Base-by-base conservation (phyloP, 768 basidiomycete genomes). In the Tricholoma sp. region DNA sequence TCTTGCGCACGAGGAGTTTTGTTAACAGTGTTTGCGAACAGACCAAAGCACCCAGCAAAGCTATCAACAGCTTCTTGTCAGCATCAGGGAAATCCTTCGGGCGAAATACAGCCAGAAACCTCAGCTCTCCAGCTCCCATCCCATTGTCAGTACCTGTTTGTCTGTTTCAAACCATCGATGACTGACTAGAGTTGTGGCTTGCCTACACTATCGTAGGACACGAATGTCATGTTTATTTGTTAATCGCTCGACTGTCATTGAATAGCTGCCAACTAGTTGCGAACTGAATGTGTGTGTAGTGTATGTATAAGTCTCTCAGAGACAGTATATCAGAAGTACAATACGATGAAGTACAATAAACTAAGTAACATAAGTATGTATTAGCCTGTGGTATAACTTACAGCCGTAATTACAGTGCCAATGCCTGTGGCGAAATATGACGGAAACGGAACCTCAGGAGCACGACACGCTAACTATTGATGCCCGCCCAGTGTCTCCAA, bases 401-500 rank as follows among this genome's bases (percentile, higher is more conserved):
- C 24, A 52, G n/a, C 4, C 48, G 34, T 44, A 42, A 57, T 44
- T 34, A 42, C 33, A 11, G 45, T 18, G 18, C 9, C 18, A 50
- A 33, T 51, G 2, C 6, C 39, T 37, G 29, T 31, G 6, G 24
- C 11, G 33, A 24, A 29, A 5, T 33, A 53, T 31, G 39, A 18
- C 32, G 13, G 8, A 32, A 13, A 20, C 29, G 5, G 13, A 18
- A 4, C 12, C 6, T 50, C 32, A 39, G 3, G 47, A 32, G 31
- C 86, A 88, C 47, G 75, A 68, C 45, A 88, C 76, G 41, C 77
- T 80, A 56, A 81, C 65, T 48, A 90, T 66, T 42, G 68, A 74
- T n/a, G 77, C 85, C 42, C 64, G 63, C 41, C 75, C 72, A 47
- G 72, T 65, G 56, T 88, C 84, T 7, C 88, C 88, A 54, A 88